phyloP scores from a whole-genome alignment of 768 basidiomycete species.

The Cantharellus anzutake region DNA sequence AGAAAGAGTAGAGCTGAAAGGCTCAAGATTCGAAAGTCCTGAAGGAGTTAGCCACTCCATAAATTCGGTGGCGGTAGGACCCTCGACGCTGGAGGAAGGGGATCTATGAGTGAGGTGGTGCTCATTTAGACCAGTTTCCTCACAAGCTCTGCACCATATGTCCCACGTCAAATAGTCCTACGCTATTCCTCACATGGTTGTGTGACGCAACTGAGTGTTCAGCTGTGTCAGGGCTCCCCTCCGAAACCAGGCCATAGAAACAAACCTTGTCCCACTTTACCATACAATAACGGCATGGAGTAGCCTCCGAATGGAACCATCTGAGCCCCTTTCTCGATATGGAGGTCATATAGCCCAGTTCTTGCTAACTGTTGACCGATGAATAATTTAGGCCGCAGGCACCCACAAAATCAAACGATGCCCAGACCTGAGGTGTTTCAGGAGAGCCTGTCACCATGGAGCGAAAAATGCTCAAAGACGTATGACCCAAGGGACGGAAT shows the following conservation, averaged over 20 bases:
- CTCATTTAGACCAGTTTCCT: slow-evolving; percentile 7
- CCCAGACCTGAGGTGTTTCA: not conserved
- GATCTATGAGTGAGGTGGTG: not conserved
- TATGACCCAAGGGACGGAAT: too few species aligned
- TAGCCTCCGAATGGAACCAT: slow-evolving; percentile 97
- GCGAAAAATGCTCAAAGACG: too few species aligned
- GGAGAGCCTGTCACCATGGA: not conserved
- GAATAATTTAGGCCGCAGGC: not conserved
- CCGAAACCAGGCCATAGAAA: not conserved
- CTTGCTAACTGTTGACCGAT: slow-evolving; percentile 24
- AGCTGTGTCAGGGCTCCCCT: slow-evolving; percentile 3
- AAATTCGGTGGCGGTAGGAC: slow-evolving; percentile 57
- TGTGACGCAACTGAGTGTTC: slow-evolving; percentile 58
- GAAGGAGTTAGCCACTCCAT: slow-evolving; percentile 84
- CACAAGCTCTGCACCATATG: slow-evolving; percentile 95
- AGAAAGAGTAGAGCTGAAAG: slow-evolving; percentile 69
- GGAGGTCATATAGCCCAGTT: slow-evolving; percentile 80
- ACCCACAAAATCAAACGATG: not conserved
- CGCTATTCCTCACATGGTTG: slow-evolving; percentile 62
- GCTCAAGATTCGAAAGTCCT: slow-evolving; percentile 42
- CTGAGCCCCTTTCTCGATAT: slow-evolving; percentile 63
- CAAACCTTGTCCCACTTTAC: slow-evolving; percentile 56
- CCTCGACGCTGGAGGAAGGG: slow-evolving; percentile 43
- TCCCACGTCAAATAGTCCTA: slow-evolving; percentile 88
- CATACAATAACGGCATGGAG: slow-evolving; percentile 84